Evolutionary conservation across 495 filamentous ascomycete genomes (phyloP), one percentile per base, ranked within the genome.

Genomic region (Xylaria nigripes): DNA sequence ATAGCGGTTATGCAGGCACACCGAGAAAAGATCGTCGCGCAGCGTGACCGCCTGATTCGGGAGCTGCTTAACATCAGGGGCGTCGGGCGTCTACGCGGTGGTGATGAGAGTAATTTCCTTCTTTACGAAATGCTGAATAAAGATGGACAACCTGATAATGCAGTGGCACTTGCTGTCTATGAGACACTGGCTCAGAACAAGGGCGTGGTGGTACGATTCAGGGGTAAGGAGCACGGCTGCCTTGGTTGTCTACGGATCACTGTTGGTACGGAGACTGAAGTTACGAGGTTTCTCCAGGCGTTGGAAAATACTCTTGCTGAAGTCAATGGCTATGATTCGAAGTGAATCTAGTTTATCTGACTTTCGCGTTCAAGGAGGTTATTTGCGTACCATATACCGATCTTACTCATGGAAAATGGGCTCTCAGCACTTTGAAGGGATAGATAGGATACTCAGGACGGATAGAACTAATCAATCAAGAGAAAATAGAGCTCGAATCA

Each of bases 151-250:
- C 84, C 92, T 15, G 84, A 86, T 67, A 98, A 96, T 61, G 71
- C 68, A 36, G 80, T 76, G 6, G 94, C 93, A 32, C 62, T 93
- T 61, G 81, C 78, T 18, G 79, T 89, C 18, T 97, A 98, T 64
- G 84, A 92, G 72, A 70, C 71, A 18, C 72, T 97, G 69, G 93
- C 94, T 0, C 91, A 96, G 76, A 84, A 81, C 41, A 83, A 82
- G 59, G 89, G 90, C 0, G 90, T 98, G 1, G 89, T 98, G 24
- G 94, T 98, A 10, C 74, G 93, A 52, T 98, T 96, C 68, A 75
- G 93, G 44, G 93, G 93, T 2, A 93, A 90, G 71, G 93, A 98
- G 76, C 69, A 83, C 27, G 93, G 90, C 5, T 98, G 93, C 63
- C 62, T 83, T 55, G 93, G 91, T 1, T 96, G 92, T 63, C 68